Evolutionary conservation across 1,139 yeast genomes (phyloP), one percentile per base, ranked within the genome.

Genomic region (Kurtzmaniella natalensis): DNA sequence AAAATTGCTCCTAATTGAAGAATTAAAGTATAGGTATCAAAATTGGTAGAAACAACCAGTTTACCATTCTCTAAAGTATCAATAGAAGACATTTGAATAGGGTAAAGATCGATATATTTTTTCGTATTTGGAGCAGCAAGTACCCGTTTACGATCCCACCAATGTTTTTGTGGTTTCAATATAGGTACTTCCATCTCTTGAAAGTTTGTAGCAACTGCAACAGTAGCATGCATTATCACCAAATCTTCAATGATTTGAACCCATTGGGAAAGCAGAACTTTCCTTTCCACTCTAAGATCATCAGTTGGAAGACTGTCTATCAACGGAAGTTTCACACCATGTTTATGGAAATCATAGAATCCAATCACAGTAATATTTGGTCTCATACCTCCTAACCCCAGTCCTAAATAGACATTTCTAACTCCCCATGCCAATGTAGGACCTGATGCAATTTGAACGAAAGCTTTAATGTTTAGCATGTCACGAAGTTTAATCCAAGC

Each of bases 381-480:
- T 47, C 77, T 81, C 97, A 92, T 92, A 10, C 96, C 96, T 5
- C 98, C 98, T 15, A 92, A 64, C 0, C 98, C 98, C 3, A 95
- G 84, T 0, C 96, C 96, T 42, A 89, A 58, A 39, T 78, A 88
- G 11, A 92, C 88, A 53, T 92, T 89, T 39, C 97, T 65, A 0
- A 87, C 94, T n/a, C 98, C 97, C 96, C 97, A 89, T 0, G 88
- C 82, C 26, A 92, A 68, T 2, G 83, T 73, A 0, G 96, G 92
- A 0, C 95, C 95, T 10, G 88, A 72, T 0, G 92, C 88, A 34
- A 92, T 78, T 53, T 92, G 98, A 3, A 92, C 92, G 67, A 92
- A 92, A 0, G 96, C 97, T 53, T 92, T 92, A 33, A 92, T 76
- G 30, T 76, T 73, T 2, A 84, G 72, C 43, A 81, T 48, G 47